A percentile compares a stretch with the other conserved stretches of the same genome.
Evolutionary conservation across 2,329 filamentous ascomycete species (phyloP).

Genomic region (Colletotrichum zoysiae): DNA sequence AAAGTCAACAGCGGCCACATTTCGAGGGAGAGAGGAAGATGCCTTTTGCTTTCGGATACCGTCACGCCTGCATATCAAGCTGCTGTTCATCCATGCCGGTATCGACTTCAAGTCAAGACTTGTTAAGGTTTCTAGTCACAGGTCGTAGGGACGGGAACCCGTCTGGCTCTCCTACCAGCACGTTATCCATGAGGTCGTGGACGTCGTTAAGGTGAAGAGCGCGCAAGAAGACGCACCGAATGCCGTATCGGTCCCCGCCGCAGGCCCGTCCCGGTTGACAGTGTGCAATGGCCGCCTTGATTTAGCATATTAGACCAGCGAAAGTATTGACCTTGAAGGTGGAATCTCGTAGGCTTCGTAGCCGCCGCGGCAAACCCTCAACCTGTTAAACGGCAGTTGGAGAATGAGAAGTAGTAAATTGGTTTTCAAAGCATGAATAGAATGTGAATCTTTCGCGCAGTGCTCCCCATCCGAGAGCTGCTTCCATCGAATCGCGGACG

Average conservation of each 20-base stretch:
- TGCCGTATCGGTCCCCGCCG: no score
- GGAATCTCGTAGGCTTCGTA: no score
- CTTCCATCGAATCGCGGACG: not conserved
- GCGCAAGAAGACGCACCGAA: no score
- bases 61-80: conserved; percentile 17
- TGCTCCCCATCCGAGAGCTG: not conserved
- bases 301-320: no score
- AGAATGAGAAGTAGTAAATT: not conserved
- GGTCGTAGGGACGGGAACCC: not conserved
- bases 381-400: no score
- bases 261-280: no score
- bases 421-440: not conserved
- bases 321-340: no score
- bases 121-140: not conserved
- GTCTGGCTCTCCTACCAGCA: not conserved
- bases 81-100: not conserved
- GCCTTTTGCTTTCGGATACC: conserved; percentile 2
- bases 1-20: not conserved
- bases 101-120: not conserved
- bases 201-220: no score
- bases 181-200: conserved; percentile 22
- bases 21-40: not conserved
- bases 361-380: no score
- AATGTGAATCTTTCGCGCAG: not conserved
- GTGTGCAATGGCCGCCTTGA: no score